These are phyloP conservation scores for Quercus suber DNA, from an alignment of 306 rosid species.

Conservation along the genomic window DNA sequence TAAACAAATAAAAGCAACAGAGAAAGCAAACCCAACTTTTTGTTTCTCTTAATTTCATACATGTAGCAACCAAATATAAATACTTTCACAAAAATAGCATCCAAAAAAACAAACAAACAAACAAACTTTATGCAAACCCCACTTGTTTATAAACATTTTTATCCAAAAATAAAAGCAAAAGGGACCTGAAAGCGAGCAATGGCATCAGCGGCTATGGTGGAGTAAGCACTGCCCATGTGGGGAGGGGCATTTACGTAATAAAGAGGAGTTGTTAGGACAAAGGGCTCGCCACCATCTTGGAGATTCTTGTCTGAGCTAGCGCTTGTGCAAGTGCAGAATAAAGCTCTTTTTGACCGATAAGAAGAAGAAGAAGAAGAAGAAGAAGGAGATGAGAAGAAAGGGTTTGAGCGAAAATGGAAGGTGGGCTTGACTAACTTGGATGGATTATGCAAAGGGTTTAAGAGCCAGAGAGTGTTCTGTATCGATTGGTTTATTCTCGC, in stretches of 20 bases:
- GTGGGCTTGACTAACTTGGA: constrained; percentile 32
- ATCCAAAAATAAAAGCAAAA: background rate
- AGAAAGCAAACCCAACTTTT: background rate
- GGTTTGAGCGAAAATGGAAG: constrained; percentile 36
- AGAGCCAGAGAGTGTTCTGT: constrained; percentile 45
- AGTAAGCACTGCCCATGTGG: constrained; percentile 96
- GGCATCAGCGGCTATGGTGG: constrained; percentile 96
- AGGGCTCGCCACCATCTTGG: constrained; percentile 38
- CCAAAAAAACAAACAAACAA: background rate
- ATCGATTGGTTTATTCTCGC: constrained; percentile 52
- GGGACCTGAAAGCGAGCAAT: constrained; percentile 93
- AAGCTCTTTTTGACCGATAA: constrained; percentile 25
- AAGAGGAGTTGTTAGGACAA: constrained; percentile 87
- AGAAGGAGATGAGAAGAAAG: background rate
- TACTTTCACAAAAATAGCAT: background rate
- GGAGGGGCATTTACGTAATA: constrained; percentile 99
- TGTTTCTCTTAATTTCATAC: background rate
- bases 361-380: constrained; percentile 1
- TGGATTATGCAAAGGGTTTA: constrained; percentile 50
- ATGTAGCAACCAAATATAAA: background rate
- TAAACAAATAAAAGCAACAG: too few species aligned
- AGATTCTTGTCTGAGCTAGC: background rate
- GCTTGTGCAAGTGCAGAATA: constrained; percentile 42
- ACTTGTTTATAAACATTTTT: background rate
- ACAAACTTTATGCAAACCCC: background rate